Conservation (phyloP, 495 filamentous ascomycete genomes). For the Talaromyces proteolyticus region DNA sequence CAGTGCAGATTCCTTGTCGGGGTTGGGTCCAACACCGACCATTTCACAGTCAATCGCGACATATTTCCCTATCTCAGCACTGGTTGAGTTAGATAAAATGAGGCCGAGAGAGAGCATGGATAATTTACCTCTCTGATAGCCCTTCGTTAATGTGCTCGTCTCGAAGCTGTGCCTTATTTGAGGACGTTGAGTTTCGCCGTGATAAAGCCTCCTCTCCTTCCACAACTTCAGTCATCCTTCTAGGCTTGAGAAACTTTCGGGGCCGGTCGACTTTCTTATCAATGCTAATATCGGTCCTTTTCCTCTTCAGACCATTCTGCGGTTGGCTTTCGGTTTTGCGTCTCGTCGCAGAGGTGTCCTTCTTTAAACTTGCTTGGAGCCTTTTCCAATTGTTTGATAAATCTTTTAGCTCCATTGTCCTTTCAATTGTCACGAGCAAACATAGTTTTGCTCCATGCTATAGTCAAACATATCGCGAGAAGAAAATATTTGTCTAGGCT, state of each 20-base stretch:
- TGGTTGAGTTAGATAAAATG: slow-evolving; percentile 14
- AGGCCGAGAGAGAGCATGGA: not conserved
- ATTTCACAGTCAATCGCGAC: slow-evolving; percentile 96
- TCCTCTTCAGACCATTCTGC: slow-evolving; percentile 33
- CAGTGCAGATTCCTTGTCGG: slow-evolving; percentile 60
- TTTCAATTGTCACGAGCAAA: no score
- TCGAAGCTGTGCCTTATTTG: slow-evolving; percentile 13
- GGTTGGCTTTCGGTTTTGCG: slow-evolving; percentile 31
- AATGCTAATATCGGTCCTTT: slow-evolving; percentile 6
- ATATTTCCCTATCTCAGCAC: slow-evolving; percentile 70
- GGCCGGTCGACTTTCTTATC: slow-evolving; percentile 3
- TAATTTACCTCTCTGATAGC: slow-evolving; percentile 36
- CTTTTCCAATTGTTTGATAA: slow-evolving; percentile 69
- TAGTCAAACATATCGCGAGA: not conserved
- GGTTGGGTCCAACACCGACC: slow-evolving; percentile 78
- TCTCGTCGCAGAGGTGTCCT: slow-evolving; percentile 33
- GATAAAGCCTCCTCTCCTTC: slow-evolving; percentile 1
- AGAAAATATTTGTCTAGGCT: not conserved
- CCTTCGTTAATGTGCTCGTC: slow-evolving; percentile 45
- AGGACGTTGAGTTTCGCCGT: slow-evolving; percentile 21
- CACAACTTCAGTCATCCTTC: slow-evolving; percentile 7
- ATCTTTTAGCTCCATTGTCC: slow-evolving; percentile 34
- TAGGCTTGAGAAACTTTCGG: slow-evolving; percentile 6
- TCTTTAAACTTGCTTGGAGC: slow-evolving; percentile 58
- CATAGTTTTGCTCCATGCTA: no score